These are phyloP conservation scores for Noccaea caerulescens DNA, from an alignment of 345 rosid species.

Conservation along the genomic window DNA sequence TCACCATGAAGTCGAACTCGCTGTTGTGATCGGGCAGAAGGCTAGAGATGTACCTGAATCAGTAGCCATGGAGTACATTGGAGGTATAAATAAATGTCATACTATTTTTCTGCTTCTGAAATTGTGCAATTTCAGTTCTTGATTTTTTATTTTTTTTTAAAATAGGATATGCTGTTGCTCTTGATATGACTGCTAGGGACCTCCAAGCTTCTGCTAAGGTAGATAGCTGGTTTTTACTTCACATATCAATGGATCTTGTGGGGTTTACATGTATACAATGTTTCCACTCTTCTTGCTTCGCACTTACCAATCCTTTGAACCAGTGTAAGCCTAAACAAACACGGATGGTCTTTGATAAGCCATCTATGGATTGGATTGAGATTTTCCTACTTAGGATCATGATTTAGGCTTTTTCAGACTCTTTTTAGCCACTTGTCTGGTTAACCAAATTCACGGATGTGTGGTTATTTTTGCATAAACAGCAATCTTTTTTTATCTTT, in stretches of 20 bases:
- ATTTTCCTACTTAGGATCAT: not conserved
- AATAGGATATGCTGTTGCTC: slow-evolving; percentile 87
- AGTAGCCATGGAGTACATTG: slow-evolving; percentile 83
- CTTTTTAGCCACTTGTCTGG: not conserved
- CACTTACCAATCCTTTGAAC: not conserved
- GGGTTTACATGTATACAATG: not conserved
- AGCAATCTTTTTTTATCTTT: not conserved
- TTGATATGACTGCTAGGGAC: slow-evolving; percentile 98
- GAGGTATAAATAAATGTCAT: slow-evolving; percentile 49
- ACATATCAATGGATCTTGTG: slow-evolving; percentile 1
- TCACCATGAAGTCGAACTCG: slow-evolving; percentile 95
- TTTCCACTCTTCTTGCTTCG: not conserved
- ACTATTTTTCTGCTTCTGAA: not conserved
- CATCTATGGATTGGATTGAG: not conserved
- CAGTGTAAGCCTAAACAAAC: not conserved
- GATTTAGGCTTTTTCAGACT: not conserved
- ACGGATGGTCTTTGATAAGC: not conserved
- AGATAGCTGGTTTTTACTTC: not conserved
- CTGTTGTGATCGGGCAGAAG: slow-evolving; percentile 73
- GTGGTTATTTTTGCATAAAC: not conserved
- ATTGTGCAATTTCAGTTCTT: not conserved
- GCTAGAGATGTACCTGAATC: slow-evolving; percentile 84
- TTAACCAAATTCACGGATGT: not conserved
- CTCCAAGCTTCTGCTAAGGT: slow-evolving; percentile 91
- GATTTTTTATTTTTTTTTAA: not conserved